Evolutionary conservation across 352 stramenopile genomes (phyloP).

Genomic region (Peronosclerospora sorghi): DNA sequence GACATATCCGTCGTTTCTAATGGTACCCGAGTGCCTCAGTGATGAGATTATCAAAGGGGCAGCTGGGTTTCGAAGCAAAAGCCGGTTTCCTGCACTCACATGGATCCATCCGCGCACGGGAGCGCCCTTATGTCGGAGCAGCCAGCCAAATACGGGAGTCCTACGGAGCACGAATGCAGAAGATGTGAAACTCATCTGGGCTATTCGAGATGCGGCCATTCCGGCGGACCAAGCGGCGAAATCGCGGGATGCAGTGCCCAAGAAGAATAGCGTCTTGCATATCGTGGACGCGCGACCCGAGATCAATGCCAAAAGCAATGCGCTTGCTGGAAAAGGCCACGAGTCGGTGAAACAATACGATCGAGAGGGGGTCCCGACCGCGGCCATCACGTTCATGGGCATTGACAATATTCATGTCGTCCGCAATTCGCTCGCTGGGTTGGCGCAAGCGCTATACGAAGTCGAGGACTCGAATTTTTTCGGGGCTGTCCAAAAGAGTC

Average conservation of each 20-base stretch:
- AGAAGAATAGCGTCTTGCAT: constrained; percentile 64
- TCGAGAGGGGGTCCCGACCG: constrained; percentile 51
- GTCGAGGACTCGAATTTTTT: constrained; percentile 83
- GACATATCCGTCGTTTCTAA: constrained; percentile 60
- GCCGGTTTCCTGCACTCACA: constrained; percentile 71
- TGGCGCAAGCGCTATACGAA: constrained; percentile 69
- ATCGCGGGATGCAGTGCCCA: constrained; percentile 23
- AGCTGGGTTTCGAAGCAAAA: constrained; percentile 65
- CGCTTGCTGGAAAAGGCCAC: constrained; percentile 81
- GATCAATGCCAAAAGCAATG: constrained; percentile 87
- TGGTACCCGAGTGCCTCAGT: constrained; percentile 49
- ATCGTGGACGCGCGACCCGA: constrained; percentile 87
- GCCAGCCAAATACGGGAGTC: constrained; percentile 93
- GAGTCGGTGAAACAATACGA: constrained; percentile 84
- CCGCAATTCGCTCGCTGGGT: constrained; percentile 49
- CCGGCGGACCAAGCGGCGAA: constrained; percentile 24
- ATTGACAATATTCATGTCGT: constrained; percentile 86
- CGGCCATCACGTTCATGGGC: constrained; percentile 80
- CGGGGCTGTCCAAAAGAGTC: constrained; percentile 70
- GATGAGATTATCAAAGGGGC: constrained; percentile 63
- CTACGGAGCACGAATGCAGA: constrained; percentile 84
- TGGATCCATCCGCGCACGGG: constrained; percentile 87
- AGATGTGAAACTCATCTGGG: constrained; percentile 87
- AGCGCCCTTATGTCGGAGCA: constrained; percentile 87
- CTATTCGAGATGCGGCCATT: constrained; percentile 72